Evolutionary conservation across 2,329 filamentous ascomycete species (phyloP), one percentile per base, ranked within the genome.

Genomic region (Paecilomyces variotii): DNA sequence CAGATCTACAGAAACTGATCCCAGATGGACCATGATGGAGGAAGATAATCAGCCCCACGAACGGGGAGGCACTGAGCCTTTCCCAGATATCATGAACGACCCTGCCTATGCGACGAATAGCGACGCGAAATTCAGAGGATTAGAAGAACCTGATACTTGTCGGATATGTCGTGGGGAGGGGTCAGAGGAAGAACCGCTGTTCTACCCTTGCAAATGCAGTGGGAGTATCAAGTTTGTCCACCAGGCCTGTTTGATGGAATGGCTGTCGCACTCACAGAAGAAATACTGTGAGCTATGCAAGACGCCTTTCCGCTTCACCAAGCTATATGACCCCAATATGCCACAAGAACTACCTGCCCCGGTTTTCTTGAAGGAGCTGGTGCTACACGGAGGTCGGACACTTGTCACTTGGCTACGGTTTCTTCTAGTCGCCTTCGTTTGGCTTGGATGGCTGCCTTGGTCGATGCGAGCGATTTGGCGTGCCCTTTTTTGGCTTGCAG

Each of bases 251-350:
- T 79, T 99, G 75, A 96, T 99, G 88, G 92, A 97, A 76, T 99
- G 94, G 94, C 82, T 99, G 25, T 93, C 91, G 55, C 95, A 99
- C 75, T 97, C 94, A 1, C 92, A 99, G 73, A 99, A 99, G 84
- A 97, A 97, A 75, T 90, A 99, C 79, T 99, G 95, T 81, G 94
- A 99, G 79, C 86, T 99, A 35, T 99, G 94, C 85, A 99, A 99
- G 79, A 99, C 94, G 2, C 87, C 92, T 0, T 99, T 97, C 71
- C 89, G 91, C 61, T 99, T 99, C 79, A 99, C 94, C 56, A 99
- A 99, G 76, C 84, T 99, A 45, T 99, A 99, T 78, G 87, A 92
- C 61, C 91, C 91, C 3, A 84, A 92, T 70, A 99, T 99, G 94
- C 95, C 94, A 1, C 84, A 85, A 62, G 85, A 84, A 11, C 82